These are phyloP conservation scores for Diaporthe vaccinii DNA, from an alignment of 2,329 filamentous ascomycete species.

Conservation along the genomic window DNA sequence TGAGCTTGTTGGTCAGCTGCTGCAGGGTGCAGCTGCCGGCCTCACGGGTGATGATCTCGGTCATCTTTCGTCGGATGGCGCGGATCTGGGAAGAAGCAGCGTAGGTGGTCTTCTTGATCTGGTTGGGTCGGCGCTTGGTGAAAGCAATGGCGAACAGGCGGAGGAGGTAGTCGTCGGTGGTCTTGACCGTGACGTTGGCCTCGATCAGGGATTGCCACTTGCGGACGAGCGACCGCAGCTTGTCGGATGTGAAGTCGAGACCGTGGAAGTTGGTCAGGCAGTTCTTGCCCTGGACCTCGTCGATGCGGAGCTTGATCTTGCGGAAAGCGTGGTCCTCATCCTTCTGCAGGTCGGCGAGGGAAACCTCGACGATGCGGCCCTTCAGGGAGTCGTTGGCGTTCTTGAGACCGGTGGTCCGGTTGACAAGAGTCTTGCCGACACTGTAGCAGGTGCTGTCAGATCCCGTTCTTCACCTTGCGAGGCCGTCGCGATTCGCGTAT, in stretches of 20 bases:
- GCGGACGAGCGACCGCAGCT: conserved; percentile 98
- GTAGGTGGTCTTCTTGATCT: conserved; percentile 99
- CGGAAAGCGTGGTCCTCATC: conserved; percentile 99
- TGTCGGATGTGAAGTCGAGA: conserved; percentile 99
- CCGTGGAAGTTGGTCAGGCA: conserved; percentile 99
- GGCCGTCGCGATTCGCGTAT: conserved; percentile 36
- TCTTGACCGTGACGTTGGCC: conserved; percentile 99
- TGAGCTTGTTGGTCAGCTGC: conserved; percentile 98
- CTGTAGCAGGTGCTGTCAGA: conserved; percentile 62
- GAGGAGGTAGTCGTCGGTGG: conserved; percentile 99
- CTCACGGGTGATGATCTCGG: conserved; percentile 98
- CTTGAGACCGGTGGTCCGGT: conserved; percentile 99
- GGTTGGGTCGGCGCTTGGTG: conserved; percentile 99
- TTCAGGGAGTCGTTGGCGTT: conserved; percentile 99
- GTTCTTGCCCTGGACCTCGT: conserved; percentile 99
- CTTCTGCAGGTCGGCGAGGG: conserved; percentile 98
- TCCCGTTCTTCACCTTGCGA: conserved; percentile 17
- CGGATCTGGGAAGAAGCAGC: conserved; percentile 97
- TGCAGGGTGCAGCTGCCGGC: conserved; percentile 93
- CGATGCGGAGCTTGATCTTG: conserved; percentile 98
- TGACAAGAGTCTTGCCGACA: conserved; percentile 99
- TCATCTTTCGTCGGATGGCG: conserved; percentile 99
- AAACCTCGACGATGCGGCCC: conserved; percentile 99
- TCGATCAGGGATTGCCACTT: conserved; percentile 99
- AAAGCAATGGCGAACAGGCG: conserved; percentile 99